Base-by-base conservation (phyloP, 768 basidiomycete genomes). In the Suillus clintonianus region DNA sequence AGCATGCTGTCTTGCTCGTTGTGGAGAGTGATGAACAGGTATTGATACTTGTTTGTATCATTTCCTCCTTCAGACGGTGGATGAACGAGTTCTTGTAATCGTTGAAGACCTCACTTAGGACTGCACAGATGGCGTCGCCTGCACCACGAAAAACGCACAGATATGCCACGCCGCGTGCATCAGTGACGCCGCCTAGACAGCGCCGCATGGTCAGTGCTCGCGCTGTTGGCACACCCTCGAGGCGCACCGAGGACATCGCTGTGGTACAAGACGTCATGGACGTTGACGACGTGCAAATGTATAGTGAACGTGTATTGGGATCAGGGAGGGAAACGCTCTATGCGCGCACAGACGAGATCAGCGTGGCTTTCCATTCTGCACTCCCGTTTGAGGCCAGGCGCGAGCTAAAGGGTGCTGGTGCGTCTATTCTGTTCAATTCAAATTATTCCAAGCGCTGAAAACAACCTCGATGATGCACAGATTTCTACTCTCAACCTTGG, bases 351-450 rank as follows among this genome's bases (percentile, higher is more conserved):
- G 85, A 89, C 66, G 88, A 93, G 75, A 75, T 92, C 65, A 70
- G 82, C 14, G 89, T 87, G 27, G 78, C 83, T 24, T 86, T 91
- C 74, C 89, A 92, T 70, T 87, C 90, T 30, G 80, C 82, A 67
- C 72, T 93, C 56, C 92, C 92, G 4, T 77, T 87, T 7, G 92
- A 94, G 70, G 87, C 92, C 60, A 89, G 85, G 69, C 90, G 90
- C 65, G 82, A 88, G 22, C 79, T 93, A 55, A 85, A 82, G 67
- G 86, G 82, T 69, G 86, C 90, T 68, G 89, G 91, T 89, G 6
- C 11, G 56, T 41, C 39, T 19, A 67, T 53, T 65, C 36, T 63
- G 22, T 30, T 48, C 39, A 43, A 41, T 48, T 48, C 10, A 60
- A 11, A 22, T 41, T 37, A 57, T 61, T 17, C 34, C 42, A 3